Evolutionary conservation across 2,329 filamentous ascomycete species (phyloP).

Genomic region (Fusarium agapanthi): DNA sequence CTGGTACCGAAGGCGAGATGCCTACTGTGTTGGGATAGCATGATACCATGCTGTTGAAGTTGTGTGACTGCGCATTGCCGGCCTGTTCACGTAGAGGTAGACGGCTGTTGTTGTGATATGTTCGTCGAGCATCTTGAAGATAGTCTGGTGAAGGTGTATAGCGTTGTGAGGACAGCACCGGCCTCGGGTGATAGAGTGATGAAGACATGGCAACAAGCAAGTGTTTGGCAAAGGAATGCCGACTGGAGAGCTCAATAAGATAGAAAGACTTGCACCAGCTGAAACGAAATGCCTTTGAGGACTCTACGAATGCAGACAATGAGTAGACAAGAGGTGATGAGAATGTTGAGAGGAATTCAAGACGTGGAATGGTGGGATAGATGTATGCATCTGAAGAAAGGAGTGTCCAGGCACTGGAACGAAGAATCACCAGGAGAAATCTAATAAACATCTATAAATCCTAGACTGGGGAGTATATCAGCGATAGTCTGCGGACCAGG

Average conservation of each 20-base stretch:
- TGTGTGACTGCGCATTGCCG: constrained; percentile 59
- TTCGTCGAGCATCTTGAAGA: constrained; percentile 54
- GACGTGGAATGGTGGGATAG: constrained; percentile 55
- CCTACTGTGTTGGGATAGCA: constrained; percentile 55
- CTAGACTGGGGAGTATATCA: constrained; percentile 48
- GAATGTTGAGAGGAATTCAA: constrained; percentile 57
- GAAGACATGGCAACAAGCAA: constrained; percentile 47
- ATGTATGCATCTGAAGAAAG: constrained; percentile 50
- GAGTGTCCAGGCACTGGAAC: constrained; percentile 50
- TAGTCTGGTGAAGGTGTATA: constrained; percentile 59
- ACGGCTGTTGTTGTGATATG: constrained; percentile 48
- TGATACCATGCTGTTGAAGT: constrained; percentile 53
- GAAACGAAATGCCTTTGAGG: constrained; percentile 43
- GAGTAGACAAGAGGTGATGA: constrained; percentile 49
- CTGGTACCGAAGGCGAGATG: constrained; percentile 55
- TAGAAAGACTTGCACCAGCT: constrained; percentile 41
- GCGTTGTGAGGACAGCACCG: constrained; percentile 61
- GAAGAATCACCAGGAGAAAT: constrained; percentile 46
- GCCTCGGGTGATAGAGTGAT: constrained; percentile 53
- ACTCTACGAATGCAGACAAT: constrained; percentile 45
- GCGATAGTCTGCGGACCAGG: constrained; percentile 45
- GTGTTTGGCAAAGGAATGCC: constrained; percentile 46
- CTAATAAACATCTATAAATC: constrained; percentile 49
- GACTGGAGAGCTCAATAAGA: constrained; percentile 41
- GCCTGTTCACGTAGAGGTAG: constrained; percentile 62